Conservation (phyloP, 1,139 yeast species). For the Candida sanyaensis region DNA sequence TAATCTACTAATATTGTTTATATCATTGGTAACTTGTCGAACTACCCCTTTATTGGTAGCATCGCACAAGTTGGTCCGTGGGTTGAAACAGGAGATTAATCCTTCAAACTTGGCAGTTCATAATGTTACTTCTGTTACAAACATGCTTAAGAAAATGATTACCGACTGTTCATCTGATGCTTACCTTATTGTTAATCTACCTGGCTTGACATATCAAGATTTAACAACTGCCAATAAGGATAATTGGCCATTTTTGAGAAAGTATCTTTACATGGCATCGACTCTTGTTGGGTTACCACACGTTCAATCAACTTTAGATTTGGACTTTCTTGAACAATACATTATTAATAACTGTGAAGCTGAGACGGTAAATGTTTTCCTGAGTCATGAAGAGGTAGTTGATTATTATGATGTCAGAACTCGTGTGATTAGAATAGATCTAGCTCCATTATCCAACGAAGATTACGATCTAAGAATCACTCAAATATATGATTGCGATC, state of each 20-base stretch:
- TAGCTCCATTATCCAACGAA: constrained; percentile 49
- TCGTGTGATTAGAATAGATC: constrained; percentile 58
- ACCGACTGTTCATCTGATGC: constrained; percentile 71
- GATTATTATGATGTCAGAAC: constrained; percentile 59
- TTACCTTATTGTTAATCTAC: constrained; percentile 66
- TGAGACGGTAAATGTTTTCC: constrained; percentile 35
- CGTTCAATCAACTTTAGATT: constrained; percentile 45
- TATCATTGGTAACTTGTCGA: constrained; percentile 2
- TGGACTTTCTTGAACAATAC: constrained; percentile 45
- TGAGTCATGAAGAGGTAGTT: constrained; percentile 44
- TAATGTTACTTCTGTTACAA: constrained; percentile 34
- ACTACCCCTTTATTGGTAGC: constrained; percentile 42
- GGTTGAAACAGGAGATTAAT: constrained; percentile 27
- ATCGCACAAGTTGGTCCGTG: constrained; percentile 42
- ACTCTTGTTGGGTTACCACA: constrained; percentile 65
- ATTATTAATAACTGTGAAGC: constrained; percentile 52
- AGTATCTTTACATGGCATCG: constrained; percentile 59
- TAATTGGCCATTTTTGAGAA: constrained; percentile 55
- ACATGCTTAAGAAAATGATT: constrained; percentile 48
- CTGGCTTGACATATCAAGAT: constrained; percentile 66
- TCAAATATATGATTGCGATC: constrained; percentile 44
- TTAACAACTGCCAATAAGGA: constrained; percentile 40
- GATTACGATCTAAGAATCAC: constrained; percentile 6
- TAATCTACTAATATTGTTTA: constrained; percentile 3
- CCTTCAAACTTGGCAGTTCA: constrained; percentile 20